Evolutionary conservation across 208 protist species (phyloP), one percentile per base, ranked within the genome.

Genomic region (Novymonas esmeraldas): DNA sequence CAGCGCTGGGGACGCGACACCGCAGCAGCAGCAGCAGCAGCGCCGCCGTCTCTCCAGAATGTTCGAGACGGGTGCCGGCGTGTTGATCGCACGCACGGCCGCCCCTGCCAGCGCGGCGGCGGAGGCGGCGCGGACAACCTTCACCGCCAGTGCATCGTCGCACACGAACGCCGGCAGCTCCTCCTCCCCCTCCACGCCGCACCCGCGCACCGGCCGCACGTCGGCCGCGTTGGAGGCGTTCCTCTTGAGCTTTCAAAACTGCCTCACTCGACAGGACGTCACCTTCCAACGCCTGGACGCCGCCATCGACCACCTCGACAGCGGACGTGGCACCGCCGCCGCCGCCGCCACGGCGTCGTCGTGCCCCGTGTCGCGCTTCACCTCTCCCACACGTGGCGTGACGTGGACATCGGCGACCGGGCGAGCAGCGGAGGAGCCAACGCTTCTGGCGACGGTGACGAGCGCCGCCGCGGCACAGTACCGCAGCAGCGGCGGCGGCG

Each of bases 221-320:
- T 63, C 69, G 2, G 69, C 69, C 18, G 54, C 48, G 2, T 46
- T 75, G 10, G 61, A 75, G 31, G 70, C 70, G 0, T 75, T 75
- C 36, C 34, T 58, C 1, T 54, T 75, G 31, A 54, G 70, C 20
- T 22, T 69, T 2, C 70, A 75, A 46, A 68, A 75, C 36, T 75
- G 70, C 29, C 52, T 75, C 11, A 61, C 31, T 45, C 36, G 42
- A 36, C 70, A 75, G 38, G 70, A 69, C 31, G 11, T 67, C 10
- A 14, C 69, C 20, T 64, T 75, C 20, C 45, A 59, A 39, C 61
- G 45, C 6, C 38, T 75, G 45, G 33, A 64, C 31, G 20, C 38
- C 14, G 34, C 39, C 16, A 18, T 61, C 28, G 22, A 20, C 28
- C 41, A 22, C 14, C 54, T 70, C 36, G 42, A 18, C 7, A 11